A percentile compares a stretch with the other conserved stretches of the same genome.
These are phyloP conservation scores for Agroathelia rolfsii DNA, from an alignment of 1,284 basidiomycete species.

Conservation along the genomic window DNA sequence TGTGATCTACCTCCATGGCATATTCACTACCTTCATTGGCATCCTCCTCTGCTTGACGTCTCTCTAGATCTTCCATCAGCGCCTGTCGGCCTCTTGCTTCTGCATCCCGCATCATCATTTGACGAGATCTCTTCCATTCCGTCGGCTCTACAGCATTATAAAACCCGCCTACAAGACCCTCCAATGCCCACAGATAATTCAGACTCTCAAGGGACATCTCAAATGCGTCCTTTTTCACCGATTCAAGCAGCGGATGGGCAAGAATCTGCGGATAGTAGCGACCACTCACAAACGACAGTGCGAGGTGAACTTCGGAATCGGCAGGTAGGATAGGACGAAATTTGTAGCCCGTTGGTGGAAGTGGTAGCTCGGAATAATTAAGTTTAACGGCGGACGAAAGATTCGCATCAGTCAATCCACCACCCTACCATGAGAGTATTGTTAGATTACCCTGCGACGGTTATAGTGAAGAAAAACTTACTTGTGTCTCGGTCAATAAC, in stretches of 20 bases:
- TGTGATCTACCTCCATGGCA: conserved; percentile 30
- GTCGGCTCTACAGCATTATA: conserved; percentile 56
- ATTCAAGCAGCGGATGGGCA: conserved; percentile 44
- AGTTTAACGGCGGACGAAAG: conserved; percentile 12
- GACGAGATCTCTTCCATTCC: conserved; percentile 37
- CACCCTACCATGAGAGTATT: too few relatives aligned
- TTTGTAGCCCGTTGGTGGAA: conserved; percentile 50
- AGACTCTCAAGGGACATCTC: conserved; percentile 19
- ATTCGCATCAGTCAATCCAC: conserved; percentile 15
- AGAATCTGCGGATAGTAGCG: conserved; percentile 66
- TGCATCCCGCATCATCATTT: conserved; percentile 48
- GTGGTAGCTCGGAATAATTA: conserved; percentile 43
- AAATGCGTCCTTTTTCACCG: conserved; percentile 29
- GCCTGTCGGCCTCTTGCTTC: conserved; percentile 34
- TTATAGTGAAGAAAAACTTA: too few relatives aligned
- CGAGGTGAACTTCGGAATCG: conserved; percentile 56
- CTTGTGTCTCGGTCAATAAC: too few relatives aligned
- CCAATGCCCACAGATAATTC: conserved; percentile 55
- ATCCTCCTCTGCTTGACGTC: conserved; percentile 18
- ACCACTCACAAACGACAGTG: conserved; percentile 57
- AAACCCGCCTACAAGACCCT: conserved; percentile 54
- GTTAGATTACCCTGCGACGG: too few relatives aligned
- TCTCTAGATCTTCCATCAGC: conserved; percentile 28
- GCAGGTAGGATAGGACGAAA: conserved; percentile 58
- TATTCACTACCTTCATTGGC: too few relatives aligned